A percentile compares a stretch with the other conserved stretches of the same genome.
These are phyloP conservation scores for Cryphonectria naterciae DNA, from an alignment of 2,329 filamentous ascomycete species.

Conservation along the genomic window DNA sequence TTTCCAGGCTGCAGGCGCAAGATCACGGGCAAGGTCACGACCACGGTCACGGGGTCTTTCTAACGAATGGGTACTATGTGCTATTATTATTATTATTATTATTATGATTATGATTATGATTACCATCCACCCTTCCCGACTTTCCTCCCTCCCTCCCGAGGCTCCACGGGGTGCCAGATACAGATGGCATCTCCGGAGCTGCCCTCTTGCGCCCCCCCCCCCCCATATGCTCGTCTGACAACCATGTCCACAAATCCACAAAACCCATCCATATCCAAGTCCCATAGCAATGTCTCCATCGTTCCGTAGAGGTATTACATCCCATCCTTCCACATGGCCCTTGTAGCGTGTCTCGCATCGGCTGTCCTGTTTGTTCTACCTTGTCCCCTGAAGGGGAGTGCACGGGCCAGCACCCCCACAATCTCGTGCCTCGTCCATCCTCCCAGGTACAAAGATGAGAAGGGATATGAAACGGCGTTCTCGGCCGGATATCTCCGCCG, in stretches of 20 bases:
- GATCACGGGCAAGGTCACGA: neutral
- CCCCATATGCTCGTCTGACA: neutral
- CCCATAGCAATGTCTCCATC: too few relatives aligned
- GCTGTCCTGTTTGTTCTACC: neutral
- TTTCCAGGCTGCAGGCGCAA: neutral
- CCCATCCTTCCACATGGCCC: neutral
- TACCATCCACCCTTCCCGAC: neutral
- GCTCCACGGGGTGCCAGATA: neutral
- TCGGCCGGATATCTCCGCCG: constrained; percentile 1
- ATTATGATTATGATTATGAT: neutral
- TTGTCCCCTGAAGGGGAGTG: neutral
- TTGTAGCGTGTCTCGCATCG: constrained; percentile 5
- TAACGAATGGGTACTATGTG: neutral
- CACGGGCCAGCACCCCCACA: neutral
- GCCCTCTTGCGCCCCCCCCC: too few relatives aligned
- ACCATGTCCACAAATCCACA: neutral
- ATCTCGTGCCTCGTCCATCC: neutral
- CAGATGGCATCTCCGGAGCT: neutral
- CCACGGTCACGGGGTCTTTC: neutral
- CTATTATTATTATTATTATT: neutral
- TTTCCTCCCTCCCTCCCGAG: neutral
- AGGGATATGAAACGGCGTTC: neutral
- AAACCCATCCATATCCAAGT: neutral
- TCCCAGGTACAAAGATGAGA: neutral
- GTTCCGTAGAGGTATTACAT: neutral